These are phyloP conservation scores for Calocera cornea DNA, from an alignment of 768 basidiomycete genomes.

Conservation along the genomic window DNA sequence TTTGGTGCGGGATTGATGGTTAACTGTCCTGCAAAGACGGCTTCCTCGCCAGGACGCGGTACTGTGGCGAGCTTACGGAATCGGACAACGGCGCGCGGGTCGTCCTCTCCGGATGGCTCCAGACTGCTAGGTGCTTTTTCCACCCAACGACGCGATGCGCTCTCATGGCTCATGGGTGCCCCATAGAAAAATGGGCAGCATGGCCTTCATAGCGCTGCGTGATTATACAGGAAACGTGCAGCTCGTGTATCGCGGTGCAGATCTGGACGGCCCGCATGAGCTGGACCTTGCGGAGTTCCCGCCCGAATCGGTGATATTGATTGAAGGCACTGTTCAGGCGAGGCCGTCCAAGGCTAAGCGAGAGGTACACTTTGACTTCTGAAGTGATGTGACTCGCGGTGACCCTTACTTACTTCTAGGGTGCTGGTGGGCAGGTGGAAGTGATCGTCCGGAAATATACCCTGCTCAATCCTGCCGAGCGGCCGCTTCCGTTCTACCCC, in stretches of 20 bases:
- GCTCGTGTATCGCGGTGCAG: constrained; percentile 48
- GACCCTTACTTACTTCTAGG: constrained; percentile 21
- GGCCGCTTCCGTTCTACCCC: constrained; percentile 68
- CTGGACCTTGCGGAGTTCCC: constrained; percentile 48
- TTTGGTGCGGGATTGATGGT: too few relatives aligned
- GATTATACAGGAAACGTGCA: constrained; percentile 68
- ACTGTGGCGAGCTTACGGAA: constrained; percentile 43
- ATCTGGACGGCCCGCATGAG: constrained; percentile 18
- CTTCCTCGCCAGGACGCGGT: constrained; percentile 48
- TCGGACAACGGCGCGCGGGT: constrained; percentile 43
- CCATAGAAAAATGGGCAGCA: too few relatives aligned
- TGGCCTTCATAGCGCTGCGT: constrained; percentile 79
- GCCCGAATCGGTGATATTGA: constrained; percentile 61
- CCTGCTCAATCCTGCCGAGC: constrained; percentile 65
- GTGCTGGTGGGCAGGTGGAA: constrained; percentile 60
- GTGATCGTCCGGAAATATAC: constrained; percentile 55
- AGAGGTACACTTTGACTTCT: constrained; percentile 22
- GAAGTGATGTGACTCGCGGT: constrained; percentile 32
- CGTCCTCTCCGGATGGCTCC: constrained; percentile 69
- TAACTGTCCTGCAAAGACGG: constrained; percentile 34
- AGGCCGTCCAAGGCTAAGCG: constrained; percentile 47
- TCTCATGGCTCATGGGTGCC: too few relatives aligned
- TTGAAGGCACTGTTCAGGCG: constrained; percentile 56
- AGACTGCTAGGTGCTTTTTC: neutral
- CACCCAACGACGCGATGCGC: too few relatives aligned